phyloP scores from a whole-genome alignment of 768 basidiomycete genomes.

The Artomyces pyxidatus region DNA sequence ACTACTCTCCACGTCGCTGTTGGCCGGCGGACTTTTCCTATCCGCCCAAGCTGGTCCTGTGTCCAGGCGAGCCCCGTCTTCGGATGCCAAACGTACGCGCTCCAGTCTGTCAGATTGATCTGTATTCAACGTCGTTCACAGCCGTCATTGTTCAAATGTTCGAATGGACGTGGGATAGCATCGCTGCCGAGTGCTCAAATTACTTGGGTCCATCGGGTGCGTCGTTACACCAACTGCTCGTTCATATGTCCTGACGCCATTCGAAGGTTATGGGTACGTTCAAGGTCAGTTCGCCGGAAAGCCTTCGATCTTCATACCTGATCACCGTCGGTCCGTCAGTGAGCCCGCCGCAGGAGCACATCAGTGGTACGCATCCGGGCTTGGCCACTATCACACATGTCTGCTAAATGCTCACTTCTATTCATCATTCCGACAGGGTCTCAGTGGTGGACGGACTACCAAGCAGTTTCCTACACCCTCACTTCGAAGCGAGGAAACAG shows the following conservation, averaged over 20 bases:
- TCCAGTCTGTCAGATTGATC: too few species aligned
- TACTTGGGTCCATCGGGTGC: slow-evolving; percentile 65
- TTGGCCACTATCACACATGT: too few species aligned
- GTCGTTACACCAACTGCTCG: too few species aligned
- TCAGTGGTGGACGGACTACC: slow-evolving; percentile 78
- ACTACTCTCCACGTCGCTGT: too few species aligned
- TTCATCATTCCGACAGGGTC: too few species aligned
- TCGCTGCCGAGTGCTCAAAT: slow-evolving; percentile 54
- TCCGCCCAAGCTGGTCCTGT: too few species aligned
- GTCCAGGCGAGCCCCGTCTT: too few species aligned
- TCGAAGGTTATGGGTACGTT: slow-evolving; percentile 54
- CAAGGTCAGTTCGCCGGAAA: slow-evolving; percentile 35
- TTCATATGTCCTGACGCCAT: too few species aligned
- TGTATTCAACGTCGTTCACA: too few species aligned
- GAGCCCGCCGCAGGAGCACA: slow-evolving; percentile 51
- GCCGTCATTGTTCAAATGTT: slow-evolving; percentile 65
- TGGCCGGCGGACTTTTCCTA: too few species aligned
- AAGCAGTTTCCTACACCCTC: slow-evolving; percentile 55
- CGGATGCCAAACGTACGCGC: too few species aligned
- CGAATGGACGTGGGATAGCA: slow-evolving; percentile 47
- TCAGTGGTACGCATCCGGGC: slow-evolving; percentile 45
- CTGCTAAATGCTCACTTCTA: too few species aligned
- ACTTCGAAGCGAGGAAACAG: slow-evolving; percentile 60
- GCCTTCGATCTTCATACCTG: background rate
- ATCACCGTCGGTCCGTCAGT: slow-evolving; percentile 16